A percentile compares a stretch with the other conserved stretches of the same genome.
Conservation (phyloP, 1,284 basidiomycete species). For the Moesziomyces aphidis region DNA sequence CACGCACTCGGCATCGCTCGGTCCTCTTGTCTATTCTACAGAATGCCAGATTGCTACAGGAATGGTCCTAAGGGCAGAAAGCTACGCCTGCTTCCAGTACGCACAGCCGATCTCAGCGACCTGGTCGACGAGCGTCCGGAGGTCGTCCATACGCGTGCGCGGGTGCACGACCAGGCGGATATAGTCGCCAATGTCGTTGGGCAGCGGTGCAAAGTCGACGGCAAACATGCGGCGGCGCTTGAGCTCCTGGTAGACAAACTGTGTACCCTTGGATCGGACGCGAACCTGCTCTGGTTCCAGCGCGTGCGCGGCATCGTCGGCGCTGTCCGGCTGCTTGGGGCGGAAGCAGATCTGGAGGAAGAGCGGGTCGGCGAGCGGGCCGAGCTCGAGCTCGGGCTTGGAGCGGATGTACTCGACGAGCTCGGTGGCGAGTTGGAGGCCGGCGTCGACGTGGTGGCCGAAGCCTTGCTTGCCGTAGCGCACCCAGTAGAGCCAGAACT, state of each 20-base stretch:
- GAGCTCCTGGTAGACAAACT: conserved; percentile 35
- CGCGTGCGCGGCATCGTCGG: neutral
- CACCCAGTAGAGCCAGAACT: conserved; percentile 69
- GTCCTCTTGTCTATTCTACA: neutral
- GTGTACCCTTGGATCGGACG: conserved; percentile 23
- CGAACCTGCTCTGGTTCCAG: conserved; percentile 12
- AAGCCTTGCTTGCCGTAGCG: conserved; percentile 66
- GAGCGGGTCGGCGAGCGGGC: conserved; percentile 51
- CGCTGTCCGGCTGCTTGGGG: conserved; percentile 19
- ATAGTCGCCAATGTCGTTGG: conserved; percentile 49
- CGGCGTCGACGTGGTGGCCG: conserved; percentile 61
- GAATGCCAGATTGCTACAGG: neutral
- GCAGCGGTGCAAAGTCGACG: conserved; percentile 63
- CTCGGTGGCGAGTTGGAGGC: conserved; percentile 37
- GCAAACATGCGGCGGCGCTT: conserved; percentile 50
- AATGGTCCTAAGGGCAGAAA: too few species aligned
- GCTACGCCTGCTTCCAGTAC: conserved; percentile 32
- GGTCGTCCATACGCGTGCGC: conserved; percentile 41
- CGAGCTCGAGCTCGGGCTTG: conserved; percentile 50
- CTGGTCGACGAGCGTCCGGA: conserved; percentile 47
- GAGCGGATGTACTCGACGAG: conserved; percentile 46
- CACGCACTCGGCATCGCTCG: too few species aligned
- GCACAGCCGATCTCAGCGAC: conserved; percentile 44
- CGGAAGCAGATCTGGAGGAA: conserved; percentile 65
- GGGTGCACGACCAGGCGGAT: conserved; percentile 63